These are phyloP conservation scores for Trichaptum fuscoviolaceum DNA, from an alignment of 768 basidiomycete genomes.

Conservation along the genomic window DNA sequence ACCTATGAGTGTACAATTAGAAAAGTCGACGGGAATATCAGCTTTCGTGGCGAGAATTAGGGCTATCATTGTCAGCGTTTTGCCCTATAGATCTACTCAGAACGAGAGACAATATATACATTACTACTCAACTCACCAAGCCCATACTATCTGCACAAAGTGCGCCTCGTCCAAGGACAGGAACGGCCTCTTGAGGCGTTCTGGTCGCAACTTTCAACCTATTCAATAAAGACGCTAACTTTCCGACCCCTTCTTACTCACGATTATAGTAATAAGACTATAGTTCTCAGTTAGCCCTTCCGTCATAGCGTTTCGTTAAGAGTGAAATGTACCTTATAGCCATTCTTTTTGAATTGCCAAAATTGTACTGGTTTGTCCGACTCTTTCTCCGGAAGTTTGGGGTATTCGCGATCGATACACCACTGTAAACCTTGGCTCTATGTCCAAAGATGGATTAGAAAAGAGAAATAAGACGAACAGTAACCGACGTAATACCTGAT, in stretches of 20 bases:
- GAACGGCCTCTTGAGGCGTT: slow-evolving; percentile 61
- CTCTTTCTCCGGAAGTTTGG: slow-evolving; percentile 60
- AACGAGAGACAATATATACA: slow-evolving; percentile 1
- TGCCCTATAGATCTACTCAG: slow-evolving; percentile 50
- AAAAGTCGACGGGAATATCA: slow-evolving; percentile 51
- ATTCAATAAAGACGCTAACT: slow-evolving; percentile 8
- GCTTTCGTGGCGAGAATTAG: slow-evolving; percentile 73
- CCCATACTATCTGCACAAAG: slow-evolving; percentile 91
- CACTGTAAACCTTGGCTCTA: slow-evolving; percentile 83
- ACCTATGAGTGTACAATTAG: slow-evolving; percentile 79
- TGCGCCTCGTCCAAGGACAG: slow-evolving; percentile 76
- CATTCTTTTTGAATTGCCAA: slow-evolving; percentile 67
- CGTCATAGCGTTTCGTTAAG: not conserved
- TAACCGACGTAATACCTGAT: slow-evolving; percentile 50
- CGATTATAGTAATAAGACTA: slow-evolving; percentile 68
- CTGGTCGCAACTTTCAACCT: slow-evolving; percentile 64
- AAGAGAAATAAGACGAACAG: slow-evolving; percentile 5
- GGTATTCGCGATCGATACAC: slow-evolving; percentile 80
- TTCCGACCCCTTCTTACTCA: slow-evolving; percentile 24
- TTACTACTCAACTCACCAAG: slow-evolving; percentile 31
- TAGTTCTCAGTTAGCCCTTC: not conserved
- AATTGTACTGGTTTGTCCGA: slow-evolving; percentile 80
- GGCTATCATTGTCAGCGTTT: slow-evolving; percentile 86
- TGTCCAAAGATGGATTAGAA: not conserved
- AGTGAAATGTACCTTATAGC: slow-evolving; percentile 40